phyloP scores from a whole-genome alignment of 306 rosid species.

The Trichosanthes truncata region DNA sequence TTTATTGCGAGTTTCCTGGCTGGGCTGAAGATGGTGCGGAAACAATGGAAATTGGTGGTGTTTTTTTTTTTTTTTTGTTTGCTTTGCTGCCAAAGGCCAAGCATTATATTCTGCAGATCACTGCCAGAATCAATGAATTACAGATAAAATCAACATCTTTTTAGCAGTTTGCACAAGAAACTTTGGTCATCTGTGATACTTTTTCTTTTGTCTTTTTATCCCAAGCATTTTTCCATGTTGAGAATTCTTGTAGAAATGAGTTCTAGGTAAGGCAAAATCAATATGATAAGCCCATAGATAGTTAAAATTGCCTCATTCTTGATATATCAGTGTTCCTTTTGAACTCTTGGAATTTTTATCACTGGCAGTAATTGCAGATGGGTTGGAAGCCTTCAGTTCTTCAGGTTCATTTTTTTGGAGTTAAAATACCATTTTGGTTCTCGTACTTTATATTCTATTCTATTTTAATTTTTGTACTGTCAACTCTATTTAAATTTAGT shows the following conservation, averaged over 20 bases:
- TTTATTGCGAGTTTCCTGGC: conserved; percentile 8
- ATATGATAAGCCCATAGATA: background rate
- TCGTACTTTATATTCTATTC: no score
- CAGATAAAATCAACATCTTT: background rate
- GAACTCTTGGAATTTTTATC: background rate
- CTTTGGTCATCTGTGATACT: background rate
- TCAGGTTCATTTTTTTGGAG: background rate
- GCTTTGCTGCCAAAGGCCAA: background rate
- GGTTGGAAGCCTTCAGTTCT: background rate
- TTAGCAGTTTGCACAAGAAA: background rate
- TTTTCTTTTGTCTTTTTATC: background rate
- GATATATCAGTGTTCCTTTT: background rate
- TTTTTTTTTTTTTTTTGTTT: background rate
- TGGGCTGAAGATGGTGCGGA: background rate
- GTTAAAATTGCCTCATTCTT: background rate
- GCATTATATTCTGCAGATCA: conserved; percentile 1
- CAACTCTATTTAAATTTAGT: no score
- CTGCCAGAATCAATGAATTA: background rate
- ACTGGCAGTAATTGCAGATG: background rate
- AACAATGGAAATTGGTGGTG: background rate
- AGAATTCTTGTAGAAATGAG: background rate
- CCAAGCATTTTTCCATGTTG: background rate
- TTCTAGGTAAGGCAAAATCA: background rate
- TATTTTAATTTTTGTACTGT: no score
- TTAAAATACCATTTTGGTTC: no score